These are phyloP conservation scores for Maudiozyma serrabonitensis DNA, from an alignment of 805 yeast species.

Conservation along the genomic window DNA sequence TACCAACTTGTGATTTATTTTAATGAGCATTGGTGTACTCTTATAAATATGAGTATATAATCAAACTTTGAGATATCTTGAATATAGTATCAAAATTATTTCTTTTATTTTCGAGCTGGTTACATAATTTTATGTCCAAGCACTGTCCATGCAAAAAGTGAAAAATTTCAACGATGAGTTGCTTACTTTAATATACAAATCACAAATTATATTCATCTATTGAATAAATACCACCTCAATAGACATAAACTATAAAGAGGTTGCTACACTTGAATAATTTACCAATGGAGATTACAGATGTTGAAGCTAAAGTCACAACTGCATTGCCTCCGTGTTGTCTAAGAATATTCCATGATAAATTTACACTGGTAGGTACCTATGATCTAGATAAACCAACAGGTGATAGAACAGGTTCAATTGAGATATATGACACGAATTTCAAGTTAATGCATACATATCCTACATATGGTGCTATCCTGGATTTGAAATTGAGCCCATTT, in stretches of 20 bases:
- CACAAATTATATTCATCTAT: no score
- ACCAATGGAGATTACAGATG: slow-evolving; percentile 13
- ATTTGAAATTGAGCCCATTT: slow-evolving; percentile 56
- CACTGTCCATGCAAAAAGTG: neutral
- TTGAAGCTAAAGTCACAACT: slow-evolving; percentile 29
- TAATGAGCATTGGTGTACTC: no score
- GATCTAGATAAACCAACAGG: slow-evolving; percentile 53
- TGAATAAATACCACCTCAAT: no score
- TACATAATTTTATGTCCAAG: neutral
- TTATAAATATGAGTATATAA: neutral
- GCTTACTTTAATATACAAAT: no score
- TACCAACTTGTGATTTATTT: neutral
- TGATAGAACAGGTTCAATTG: slow-evolving; percentile 54
- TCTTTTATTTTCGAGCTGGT: neutral
- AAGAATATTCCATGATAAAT: slow-evolving; percentile 39
- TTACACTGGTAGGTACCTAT: slow-evolving; percentile 71
- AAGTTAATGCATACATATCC: slow-evolving; percentile 19
- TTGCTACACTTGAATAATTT: neutral
- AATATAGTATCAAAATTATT: neutral
- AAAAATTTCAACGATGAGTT: neutral
- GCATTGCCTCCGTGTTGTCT: slow-evolving; percentile 79
- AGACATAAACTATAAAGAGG: no score
- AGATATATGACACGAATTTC: slow-evolving; percentile 28
- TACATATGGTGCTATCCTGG: slow-evolving; percentile 62
- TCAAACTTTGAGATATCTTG: neutral